Percentiles rank a stretch among this genome's conserved stretches.
phyloP scores from a whole-genome alignment of 192 early-diverging fungal species.

The Coemansia sp. region DNA sequence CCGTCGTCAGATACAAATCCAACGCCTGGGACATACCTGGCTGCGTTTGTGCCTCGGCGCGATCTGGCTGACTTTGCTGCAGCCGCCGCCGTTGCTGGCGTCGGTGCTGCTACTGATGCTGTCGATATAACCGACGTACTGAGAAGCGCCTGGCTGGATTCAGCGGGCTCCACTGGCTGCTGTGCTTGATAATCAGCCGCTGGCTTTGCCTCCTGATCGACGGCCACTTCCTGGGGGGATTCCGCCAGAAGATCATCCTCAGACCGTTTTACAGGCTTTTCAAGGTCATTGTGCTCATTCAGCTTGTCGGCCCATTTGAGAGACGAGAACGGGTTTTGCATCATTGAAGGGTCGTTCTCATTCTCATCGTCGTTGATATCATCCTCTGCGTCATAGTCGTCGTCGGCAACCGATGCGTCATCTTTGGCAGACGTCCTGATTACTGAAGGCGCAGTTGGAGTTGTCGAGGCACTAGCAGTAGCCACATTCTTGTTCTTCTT shows the following conservation, averaged over 20 bases:
- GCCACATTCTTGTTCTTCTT: constrained; percentile 25
- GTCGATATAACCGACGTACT: background rate
- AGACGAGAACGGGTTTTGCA: constrained; percentile 49
- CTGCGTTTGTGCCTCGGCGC: constrained; percentile 45
- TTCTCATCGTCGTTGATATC: constrained; percentile 14
- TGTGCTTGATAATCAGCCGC: background rate
- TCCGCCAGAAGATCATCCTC: constrained; percentile 1
- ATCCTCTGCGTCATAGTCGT: constrained; percentile 23
- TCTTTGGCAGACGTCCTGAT: background rate
- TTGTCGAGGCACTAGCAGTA: constrained; percentile 4
- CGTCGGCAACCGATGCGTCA: constrained; percentile 7
- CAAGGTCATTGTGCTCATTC: background rate
- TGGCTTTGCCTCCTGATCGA: background rate
- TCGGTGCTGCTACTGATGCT: background rate
- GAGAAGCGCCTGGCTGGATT: background rate
- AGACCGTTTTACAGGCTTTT: background rate
- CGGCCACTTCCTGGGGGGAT: background rate
- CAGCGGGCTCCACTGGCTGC: background rate
- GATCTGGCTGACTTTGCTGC: constrained; percentile 19
- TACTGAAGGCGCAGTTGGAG: background rate
- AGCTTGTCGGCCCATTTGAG: constrained; percentile 26
- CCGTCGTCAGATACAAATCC: constrained; percentile 54
- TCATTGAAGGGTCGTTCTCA: constrained; percentile 6
- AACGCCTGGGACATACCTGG: constrained; percentile 52
- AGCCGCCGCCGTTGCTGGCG: background rate